A percentile compares a stretch with the other conserved stretches of the same genome.
These are phyloP conservation scores for Fraxinus angustifolia DNA, from an alignment of 305 asterid genomes.

Conservation along the genomic window DNA sequence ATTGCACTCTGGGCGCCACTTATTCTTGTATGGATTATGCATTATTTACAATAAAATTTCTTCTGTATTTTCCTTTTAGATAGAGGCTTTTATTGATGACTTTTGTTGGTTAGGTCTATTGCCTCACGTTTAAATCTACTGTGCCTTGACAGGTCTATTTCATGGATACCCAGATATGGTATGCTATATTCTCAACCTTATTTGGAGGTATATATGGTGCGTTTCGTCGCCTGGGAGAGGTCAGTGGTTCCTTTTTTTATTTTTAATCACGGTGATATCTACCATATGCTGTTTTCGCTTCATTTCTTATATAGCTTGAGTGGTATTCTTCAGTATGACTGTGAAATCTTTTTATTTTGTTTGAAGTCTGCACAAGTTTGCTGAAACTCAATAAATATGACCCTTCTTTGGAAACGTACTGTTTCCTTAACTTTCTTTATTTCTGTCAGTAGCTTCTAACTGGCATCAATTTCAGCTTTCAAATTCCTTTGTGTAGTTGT, in stretches of 20 bases:
- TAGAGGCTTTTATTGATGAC: slow-evolving; percentile 11
- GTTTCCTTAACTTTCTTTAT: background rate
- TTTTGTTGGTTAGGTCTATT: background rate
- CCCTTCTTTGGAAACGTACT: background rate
- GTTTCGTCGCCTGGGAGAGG: slow-evolving; percentile 99
- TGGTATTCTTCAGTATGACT: background rate
- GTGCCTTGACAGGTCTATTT: slow-evolving; percentile 74
- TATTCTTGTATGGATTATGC: slow-evolving; percentile 63
- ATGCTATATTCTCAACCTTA: slow-evolving; percentile 94
- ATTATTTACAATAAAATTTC: slow-evolving; percentile 17
- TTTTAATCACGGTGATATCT: slow-evolving; percentile 9
- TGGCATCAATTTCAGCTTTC: background rate
- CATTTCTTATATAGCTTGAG: background rate
- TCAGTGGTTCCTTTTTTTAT: slow-evolving; percentile 32
- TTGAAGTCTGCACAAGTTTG: background rate
- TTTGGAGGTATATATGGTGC: slow-evolving; percentile 99
- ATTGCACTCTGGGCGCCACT: slow-evolving; percentile 98
- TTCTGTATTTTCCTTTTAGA: slow-evolving; percentile 16
- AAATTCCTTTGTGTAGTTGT: background rate
- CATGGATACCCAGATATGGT: slow-evolving; percentile 99
- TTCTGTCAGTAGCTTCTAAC: background rate
- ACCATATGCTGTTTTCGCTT: background rate
- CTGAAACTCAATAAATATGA: background rate
- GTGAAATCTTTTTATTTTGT: background rate
- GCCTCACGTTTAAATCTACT: background rate